Evolutionary conservation across 192 early-diverging fungal species (phyloP), one percentile per base, ranked within the genome.

Genomic region (Gonapodya sp.): DNA sequence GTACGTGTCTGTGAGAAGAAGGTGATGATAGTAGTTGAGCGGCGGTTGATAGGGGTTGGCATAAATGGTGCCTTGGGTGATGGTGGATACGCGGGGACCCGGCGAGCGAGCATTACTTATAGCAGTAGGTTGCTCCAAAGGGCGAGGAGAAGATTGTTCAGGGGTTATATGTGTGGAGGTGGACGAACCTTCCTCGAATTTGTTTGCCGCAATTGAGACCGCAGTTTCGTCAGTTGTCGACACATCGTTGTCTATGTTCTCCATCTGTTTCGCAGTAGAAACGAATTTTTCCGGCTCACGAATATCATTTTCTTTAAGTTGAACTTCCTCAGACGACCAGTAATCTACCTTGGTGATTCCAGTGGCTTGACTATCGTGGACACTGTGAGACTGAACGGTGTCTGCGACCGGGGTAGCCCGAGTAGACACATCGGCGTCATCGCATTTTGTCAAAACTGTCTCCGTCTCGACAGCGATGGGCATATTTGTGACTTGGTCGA

Each of bases 1-100:
- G 75, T 18, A 18, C 31, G 75, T 34, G 75, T 34, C 30, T 1
- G 86, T 86, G 35, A 84, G 82, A n/a, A 90, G 81, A 1, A 90
- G 83, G 24, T 87, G 81, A 81, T 86, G 87, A 82, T 90, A 90
- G 79, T 87, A 88, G 33, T 82, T 74, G 78, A 90, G 82, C 0
- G 89, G 86, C 1, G 88, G 87, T 36, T 90, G 83, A 81, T 90
- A 88, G 2, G 88, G 86, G 82, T 89, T 85, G 18, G 75, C 75
- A 36, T 36, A 18, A 34, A 73, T 31, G 18, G 18, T 82, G 35
- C 31, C 0, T 0, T 0, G 34, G 36, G n/a, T n/a, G 31, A 30
- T 34, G 2, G 79, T n/a, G 31, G 73, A 2, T 35, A 18, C 35
- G n/a, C n/a, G 24, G 14, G 14, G 14, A 31, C 2, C 18, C 31